phyloP scores from a whole-genome alignment of 257 asterid species.

The Forsythia viridissima region DNA sequence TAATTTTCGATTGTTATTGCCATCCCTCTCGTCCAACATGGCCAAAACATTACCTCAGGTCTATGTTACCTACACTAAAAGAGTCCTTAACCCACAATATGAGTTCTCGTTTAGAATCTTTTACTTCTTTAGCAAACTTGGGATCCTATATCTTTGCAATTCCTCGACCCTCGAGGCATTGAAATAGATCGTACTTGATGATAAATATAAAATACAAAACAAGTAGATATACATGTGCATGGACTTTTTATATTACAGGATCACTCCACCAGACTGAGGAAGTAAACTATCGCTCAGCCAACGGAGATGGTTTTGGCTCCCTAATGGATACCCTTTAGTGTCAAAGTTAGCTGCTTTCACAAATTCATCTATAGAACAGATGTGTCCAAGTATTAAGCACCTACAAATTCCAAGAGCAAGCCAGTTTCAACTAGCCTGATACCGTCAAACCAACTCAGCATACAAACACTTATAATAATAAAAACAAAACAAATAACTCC shows the following conservation, averaged over 20 bases:
- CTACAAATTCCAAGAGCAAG: neutral
- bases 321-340: neutral
- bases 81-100: neutral
- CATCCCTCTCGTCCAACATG: neutral
- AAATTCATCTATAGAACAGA: neutral
- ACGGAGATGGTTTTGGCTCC: neutral
- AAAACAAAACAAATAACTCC: constrained; percentile 4
- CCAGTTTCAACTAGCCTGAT: neutral
- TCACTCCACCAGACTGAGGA: neutral
- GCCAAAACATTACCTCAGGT: neutral
- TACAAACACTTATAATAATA: neutral
- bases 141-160: neutral
- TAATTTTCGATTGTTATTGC: neutral
- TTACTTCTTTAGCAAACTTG: neutral
- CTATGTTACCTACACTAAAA: neutral
- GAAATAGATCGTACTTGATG: neutral
- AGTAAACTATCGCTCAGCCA: neutral
- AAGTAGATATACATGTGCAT: neutral
- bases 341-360: neutral
- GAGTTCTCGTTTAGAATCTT: neutral
- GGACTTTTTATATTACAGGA: neutral
- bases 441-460: constrained; percentile 2
- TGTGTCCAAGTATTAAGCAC: neutral
- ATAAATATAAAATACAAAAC: neutral
- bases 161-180: neutral